Evolutionary conservation across 345 rosid genomes (phyloP), one percentile per base, ranked within the genome.

Genomic region (Linum usitatissimum): DNA sequence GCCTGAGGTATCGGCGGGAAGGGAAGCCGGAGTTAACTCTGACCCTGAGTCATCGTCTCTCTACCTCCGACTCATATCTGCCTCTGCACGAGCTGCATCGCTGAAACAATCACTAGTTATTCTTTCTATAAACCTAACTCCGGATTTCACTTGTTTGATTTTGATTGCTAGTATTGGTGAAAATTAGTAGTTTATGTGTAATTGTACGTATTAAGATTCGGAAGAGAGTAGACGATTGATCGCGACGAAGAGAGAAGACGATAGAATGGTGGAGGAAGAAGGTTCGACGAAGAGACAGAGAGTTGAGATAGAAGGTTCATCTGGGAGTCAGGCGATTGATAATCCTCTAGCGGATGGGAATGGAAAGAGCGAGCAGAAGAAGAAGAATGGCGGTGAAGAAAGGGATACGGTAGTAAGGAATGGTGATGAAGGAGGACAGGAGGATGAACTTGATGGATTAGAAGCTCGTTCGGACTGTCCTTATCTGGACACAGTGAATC

Each of bases 401-500:
- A 63, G 61, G 23, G 65, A 10, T 6, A 53, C 10, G 0, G 62
- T 45, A 1, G 66, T 2, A 8, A 75, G 62, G 1, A 68, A 77
- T 42, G 82, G 78, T 39, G 38, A 54, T n/a, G 62, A 51, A 34
- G 65, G 55, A 34, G 68, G 59, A 59, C 77, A 81, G 0, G 83
- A 73, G 0, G 71, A 48, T 13, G 61, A 39, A 2, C 42, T 67
- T 67, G 18, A 55, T 28, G 67, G 18, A n/a, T 64, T 66, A 13
- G 84, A 70, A 36, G 10, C 89, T 31, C 83, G 96, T 30, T 86
- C 86, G 75, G 96, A 94, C 58, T 94, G 99, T 66, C 99, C 99
- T 40, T 94, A 94, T 71, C 89, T 90, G 9, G 99, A 93, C 69
- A 86, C 99, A 6, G 99, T 93, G n/a, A 93, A 93, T 72, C 99